A percentile compares a stretch with the other conserved stretches of the same genome.
Conservation (phyloP, 768 basidiomycete species). For the Naganishia friedmannii region DNA sequence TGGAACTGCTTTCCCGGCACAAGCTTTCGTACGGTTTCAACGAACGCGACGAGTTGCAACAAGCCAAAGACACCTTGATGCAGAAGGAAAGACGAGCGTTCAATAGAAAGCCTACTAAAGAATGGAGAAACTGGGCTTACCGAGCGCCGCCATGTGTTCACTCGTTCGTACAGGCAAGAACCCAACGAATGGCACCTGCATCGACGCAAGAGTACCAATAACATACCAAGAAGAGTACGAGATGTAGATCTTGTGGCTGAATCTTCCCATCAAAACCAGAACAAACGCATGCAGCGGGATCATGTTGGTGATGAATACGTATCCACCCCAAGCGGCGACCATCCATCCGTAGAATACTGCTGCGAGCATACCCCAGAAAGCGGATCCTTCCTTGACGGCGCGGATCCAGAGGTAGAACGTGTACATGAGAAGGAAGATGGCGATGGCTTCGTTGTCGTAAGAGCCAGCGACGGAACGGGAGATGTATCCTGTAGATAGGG, state of each 20-base stretch:
- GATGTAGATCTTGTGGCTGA: slow-evolving; percentile 83
- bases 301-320: slow-evolving; percentile 99
- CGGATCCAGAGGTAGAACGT: slow-evolving; percentile 98
- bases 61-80: slow-evolving; percentile 83
- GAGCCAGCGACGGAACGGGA: slow-evolving; percentile 98
- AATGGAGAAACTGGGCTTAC: slow-evolving; percentile 54
- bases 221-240: slow-evolving; percentile 98
- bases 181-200: slow-evolving; percentile 99
- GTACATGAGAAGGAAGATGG: slow-evolving; percentile 99
- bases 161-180: slow-evolving; percentile 97
- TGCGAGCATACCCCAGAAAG: slow-evolving; percentile 80
- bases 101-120: not conserved
- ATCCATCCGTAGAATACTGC: slow-evolving; percentile 99
- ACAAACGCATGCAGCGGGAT: slow-evolving; percentile 94
- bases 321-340: slow-evolving; percentile 99
- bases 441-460: slow-evolving; percentile 99
- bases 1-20: slow-evolving; percentile 91
- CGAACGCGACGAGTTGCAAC: slow-evolving; percentile 91
- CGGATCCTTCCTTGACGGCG: slow-evolving; percentile 88
- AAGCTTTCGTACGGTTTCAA: slow-evolving; percentile 80
- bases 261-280: slow-evolving; percentile 93
- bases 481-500: slow-evolving; percentile 65
- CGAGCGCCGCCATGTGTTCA: slow-evolving; percentile 98
- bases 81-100: not conserved
- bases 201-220: slow-evolving; percentile 91